These are phyloP conservation scores for Harringtonia lauricola DNA, from an alignment of 2,329 filamentous ascomycete species.

Conservation along the genomic window DNA sequence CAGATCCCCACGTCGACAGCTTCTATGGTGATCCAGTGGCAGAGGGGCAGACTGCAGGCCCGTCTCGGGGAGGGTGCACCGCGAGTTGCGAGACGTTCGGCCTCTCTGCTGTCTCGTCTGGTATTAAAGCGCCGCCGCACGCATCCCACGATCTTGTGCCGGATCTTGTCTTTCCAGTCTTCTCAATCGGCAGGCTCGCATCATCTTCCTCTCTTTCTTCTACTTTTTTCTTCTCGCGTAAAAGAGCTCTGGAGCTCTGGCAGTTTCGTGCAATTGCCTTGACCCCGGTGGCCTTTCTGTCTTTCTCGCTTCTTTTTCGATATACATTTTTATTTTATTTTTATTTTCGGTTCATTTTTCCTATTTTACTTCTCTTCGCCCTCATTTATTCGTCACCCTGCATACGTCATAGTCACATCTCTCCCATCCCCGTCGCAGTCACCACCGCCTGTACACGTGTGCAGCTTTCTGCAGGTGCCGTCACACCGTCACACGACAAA, in stretches of 20 bases:
- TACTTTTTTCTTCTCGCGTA: not conserved
- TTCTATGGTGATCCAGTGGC: not conserved
- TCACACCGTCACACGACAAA: no score
- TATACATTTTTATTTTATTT: not conserved
- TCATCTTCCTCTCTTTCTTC: not conserved
- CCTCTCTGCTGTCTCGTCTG: not conserved
- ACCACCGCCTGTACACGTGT: no score
- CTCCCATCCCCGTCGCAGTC: not conserved
- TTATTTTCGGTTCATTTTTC: not conserved
- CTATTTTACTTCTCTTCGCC: not conserved
- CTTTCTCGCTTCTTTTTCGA: not conserved
- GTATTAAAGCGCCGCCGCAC: not conserved
- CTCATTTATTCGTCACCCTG: not conserved
- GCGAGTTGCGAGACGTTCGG: not conserved
- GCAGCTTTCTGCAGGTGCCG: no score
- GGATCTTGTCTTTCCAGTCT: not conserved
- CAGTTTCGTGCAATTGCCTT: not conserved
- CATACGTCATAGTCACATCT: not conserved
- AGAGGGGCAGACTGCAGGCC: not conserved
- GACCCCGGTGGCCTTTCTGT: no score
- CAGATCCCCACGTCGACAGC: not conserved
- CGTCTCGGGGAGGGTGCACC: no score
- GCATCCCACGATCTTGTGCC: not conserved
- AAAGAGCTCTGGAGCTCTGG: not conserved
- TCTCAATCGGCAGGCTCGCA: no score